Evolutionary conservation across 345 rosid genomes (phyloP), one percentile per base, ranked within the genome.

Genomic region (Punica granatum): DNA sequence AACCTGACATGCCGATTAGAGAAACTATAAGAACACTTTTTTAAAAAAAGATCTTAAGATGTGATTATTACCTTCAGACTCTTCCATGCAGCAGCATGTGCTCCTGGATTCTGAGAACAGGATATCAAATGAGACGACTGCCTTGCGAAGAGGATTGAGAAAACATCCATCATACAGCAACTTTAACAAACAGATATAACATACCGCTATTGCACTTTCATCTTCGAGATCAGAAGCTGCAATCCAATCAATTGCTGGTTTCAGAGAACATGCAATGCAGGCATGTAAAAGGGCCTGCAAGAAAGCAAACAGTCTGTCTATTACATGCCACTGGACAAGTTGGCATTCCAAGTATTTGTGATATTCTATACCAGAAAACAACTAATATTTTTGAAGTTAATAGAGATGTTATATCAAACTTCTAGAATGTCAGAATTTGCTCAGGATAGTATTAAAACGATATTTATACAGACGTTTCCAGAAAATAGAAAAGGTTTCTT

Each of bases 191-290:
- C 48, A 59, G 64, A 7, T 36, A 25, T 64, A 71, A 51, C 74
- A 30, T 85, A 93, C 98, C 82, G 65, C 70, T 82, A 66, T 70
- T 30, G 83, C 90, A 64, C 90, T 89, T 70, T 80, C 87, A 43
- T 89, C 94, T 85, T 93, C 98, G 69, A 93, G 94, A 80, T 93
- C 98, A 80, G 96, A 89, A 72, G 98, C 97, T 74, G 97, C 92
- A 80, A 93, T 85, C 98, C 97, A 93, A 66, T 87, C 92, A 54
- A 90, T 81, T 18, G 84, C 67, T 67, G 96, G 97, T 83, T 90
- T 90, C 75, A 80, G 73, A 73, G 89, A 85, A 74, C 96, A 93
- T 35, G 96, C 88, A 79, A 93, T 85, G 74, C 94, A 93, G 42
- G 98, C 96, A 82, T 93, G 98, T 73, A 93, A 77, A 78, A 93